Evolutionary conservation across 805 yeast genomes (phyloP).

Genomic region (Pichia cephalocereana): DNA sequence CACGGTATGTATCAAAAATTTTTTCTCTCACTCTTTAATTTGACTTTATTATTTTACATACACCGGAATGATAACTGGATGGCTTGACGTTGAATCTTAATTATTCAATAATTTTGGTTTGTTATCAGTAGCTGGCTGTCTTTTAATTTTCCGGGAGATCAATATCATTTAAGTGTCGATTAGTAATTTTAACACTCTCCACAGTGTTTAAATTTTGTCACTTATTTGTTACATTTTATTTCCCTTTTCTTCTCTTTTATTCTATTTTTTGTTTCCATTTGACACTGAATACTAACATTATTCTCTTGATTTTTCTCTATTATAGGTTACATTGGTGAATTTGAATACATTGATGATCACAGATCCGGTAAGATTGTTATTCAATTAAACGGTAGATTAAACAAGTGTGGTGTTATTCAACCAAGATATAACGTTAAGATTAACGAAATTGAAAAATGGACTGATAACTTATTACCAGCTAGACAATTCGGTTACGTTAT

Average conservation of each 20-base stretch:
- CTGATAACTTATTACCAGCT: constrained; percentile 96
- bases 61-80: constrained; percentile 99
- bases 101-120: constrained; percentile 16
- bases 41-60: background rate
- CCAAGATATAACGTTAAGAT: constrained; percentile 98
- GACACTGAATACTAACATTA: constrained; percentile 1
- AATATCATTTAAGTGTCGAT: constrained; percentile 14
- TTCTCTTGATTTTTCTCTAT: constrained; percentile 24
- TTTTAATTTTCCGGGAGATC: constrained; percentile 94
- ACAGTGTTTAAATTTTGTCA: background rate
- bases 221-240: constrained; percentile 1
- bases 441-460: constrained; percentile 96
- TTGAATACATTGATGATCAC: constrained; percentile 98
- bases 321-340: constrained; percentile 85
- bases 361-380: constrained; percentile 97
- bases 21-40: background rate
- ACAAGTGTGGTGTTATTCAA: constrained; percentile 98
- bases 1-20: constrained; percentile 57
- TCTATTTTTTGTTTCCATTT: too few relatives aligned
- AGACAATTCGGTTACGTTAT: constrained; percentile 98
- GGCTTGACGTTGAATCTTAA: constrained; percentile 57
- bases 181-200: background rate
- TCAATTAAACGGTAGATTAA: constrained; percentile 95
- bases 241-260: background rate
- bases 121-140: constrained; percentile 77